Base-by-base conservation (phyloP, 116 monocot genomes). In the Phalaenopsis hybrid region DNA sequence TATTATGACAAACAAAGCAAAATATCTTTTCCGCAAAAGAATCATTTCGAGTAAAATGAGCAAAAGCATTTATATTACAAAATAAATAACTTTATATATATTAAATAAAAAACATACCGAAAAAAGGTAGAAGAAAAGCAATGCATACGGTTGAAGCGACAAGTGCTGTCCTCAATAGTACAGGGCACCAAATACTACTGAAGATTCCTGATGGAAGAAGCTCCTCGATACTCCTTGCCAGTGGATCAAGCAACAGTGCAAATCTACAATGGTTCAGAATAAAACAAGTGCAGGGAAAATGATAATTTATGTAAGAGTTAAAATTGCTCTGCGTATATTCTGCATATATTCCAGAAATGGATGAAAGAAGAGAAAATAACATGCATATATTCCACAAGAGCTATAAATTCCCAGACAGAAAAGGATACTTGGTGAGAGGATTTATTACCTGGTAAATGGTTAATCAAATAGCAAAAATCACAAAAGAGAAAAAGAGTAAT, bases 381-480 rank as follows among this genome's bases (percentile, higher is more conserved):
- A 68, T 31, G 8, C 67, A 68, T 41, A 10, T 41, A 81, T 41
- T 31, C 31, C 31, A 31, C 31, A 28, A 67, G 23, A 58, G 23
- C 3, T 37, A 31, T 0, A 45, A 17, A 33, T 77, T 28, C 46
- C n/a, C n/a, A 33, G 67, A 37, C 34, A n/a, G 6, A 46, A 74
- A 90, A 97, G 92, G 97, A 97, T 98, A 95, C 87, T 98, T 98
- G 2, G 95, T 94, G 79, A 94, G 85, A 28, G 93, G 98, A 81
- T 94, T 98, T 79, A 95, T 85, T 79, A 98, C 93, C 97, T 98
- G 95, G 70, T 23, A 77, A 86, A 82, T 80, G 12, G 44, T 51
- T 79, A 15, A 49, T 63, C 23, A 1, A 84, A 16, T 70, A 12
- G 44, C 28, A 11, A 59, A 61, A 41, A 59, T 46, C 23, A 74